phyloP scores from a whole-genome alignment of 2,329 filamentous ascomycete species.

The Sporothrix sp. region DNA sequence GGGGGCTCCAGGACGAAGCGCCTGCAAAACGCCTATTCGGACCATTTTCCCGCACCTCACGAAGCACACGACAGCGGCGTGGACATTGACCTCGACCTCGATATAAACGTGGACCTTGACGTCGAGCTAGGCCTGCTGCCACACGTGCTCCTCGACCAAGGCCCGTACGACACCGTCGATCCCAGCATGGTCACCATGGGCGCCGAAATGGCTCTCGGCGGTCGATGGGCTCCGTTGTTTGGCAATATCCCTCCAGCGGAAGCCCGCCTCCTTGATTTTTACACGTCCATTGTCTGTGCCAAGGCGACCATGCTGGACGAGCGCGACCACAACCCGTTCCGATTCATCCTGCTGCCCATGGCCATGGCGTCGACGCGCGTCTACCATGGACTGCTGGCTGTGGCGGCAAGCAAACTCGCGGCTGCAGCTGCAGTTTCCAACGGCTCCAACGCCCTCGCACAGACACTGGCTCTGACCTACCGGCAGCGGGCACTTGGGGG shows the following conservation, averaged over 20 bases:
- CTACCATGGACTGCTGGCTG: slow-evolving; percentile 2
- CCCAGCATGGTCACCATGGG: too few species aligned
- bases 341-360: slow-evolving; percentile 5
- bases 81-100: not conserved
- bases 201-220: not conserved
- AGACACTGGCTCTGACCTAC: not conserved
- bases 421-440: not conserved
- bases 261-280: slow-evolving; percentile 4
- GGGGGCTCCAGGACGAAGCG: not conserved
- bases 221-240: slow-evolving; percentile 2
- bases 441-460: not conserved
- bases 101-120: too few species aligned
- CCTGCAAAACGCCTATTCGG: not conserved
- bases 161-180: not conserved
- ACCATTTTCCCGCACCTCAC: too few species aligned
- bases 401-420: slow-evolving; percentile 6
- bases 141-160: not conserved
- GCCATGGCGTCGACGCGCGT: not conserved
- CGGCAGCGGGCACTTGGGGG: not conserved
- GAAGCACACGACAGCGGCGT: not conserved
- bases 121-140: not conserved
- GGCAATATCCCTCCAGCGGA: slow-evolving; percentile 5
- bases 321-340: slow-evolving; percentile 8
- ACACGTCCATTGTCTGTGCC: slow-evolving; percentile 3
- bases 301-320: slow-evolving; percentile 9